Base-by-base conservation (phyloP, 2,329 filamentous ascomycete genomes). In the Diaporthe eres region DNA sequence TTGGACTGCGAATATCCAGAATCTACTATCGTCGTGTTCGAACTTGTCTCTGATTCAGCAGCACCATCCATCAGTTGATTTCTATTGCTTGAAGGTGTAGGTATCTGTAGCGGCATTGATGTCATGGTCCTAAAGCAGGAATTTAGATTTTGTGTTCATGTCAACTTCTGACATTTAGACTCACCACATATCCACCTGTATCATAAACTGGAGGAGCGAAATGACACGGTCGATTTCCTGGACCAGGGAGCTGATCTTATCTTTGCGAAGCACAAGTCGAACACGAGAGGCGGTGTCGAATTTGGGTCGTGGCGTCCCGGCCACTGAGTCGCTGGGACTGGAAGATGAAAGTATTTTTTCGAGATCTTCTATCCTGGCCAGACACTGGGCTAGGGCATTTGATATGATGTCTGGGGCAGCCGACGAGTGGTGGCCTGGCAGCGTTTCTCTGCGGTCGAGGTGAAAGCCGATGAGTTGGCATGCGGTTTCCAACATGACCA, bases 1-100 rank as follows among this genome's bases (percentile, higher is more conserved):
- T 9, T 12, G 9, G 1, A 31, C 13, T 12, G 37, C 6, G 37
- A 57, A 10, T 3, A 13, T 31, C 51, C 7, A 15, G 15, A 15
- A 3, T 22, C 4, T 4, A 4, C 12, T 22, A 5, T 1, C 17
- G 1, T 7, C 6, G 7, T 17, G 12, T 17, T 15, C 3, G 53
- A n/a, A 7, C 2, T 6, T 10, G 0, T 12, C 22, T 60, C 17
- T 2, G 6, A 9, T 3, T 25, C 4, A 0, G 12, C 8, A 4
- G 39, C 1, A 22, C 19, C 0, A n/a, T n/a, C 8, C 17, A 4
- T 31, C 7, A 19, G n/a, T 58, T n/a, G 8, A 42, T 8, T 28
- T 1, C 2, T 13, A 25, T 15, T 5, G 19, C 42, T n/a, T 1
- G 19, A 13, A 2, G 4, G 28, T 37, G 12, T 4, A 4, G n/a